Evolutionary conservation across 305 asterid species (phyloP), one percentile per base, ranked within the genome.

Genomic region (Fraxinus greggii): DNA sequence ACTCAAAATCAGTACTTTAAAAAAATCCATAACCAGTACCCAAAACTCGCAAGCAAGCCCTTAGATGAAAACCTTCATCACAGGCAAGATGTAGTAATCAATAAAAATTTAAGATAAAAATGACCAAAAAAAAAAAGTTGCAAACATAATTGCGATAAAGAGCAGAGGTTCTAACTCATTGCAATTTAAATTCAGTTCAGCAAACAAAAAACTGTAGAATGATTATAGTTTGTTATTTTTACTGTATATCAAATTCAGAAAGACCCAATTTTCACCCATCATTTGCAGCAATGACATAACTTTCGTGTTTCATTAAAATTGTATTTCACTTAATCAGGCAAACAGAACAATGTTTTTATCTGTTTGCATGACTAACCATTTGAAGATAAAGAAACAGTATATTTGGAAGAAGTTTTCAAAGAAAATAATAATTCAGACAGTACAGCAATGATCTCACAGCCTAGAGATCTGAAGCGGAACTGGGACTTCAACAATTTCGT

Each of bases 391-490:
- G 19, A 28, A 29, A 29, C 15, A 28, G 38, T 29, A 26, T 67
- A 65, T 65, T 28, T 24, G 17, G 35, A 65, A 24, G 8, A 12
- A 28, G 0, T 28, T 69, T 29, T 75, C 35, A 3, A 63, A 63
- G 72, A 63, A 63, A 35, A 75, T 12, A 54, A n/a, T 54, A 63
- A 63, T 23, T 8, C 72, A 23, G 32, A 26, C 32, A 24, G 17
- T 8, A 23, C 12, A 24, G 32, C 75, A 29, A 15, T 69, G 75
- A 69, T 69, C 33, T 90, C 88, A 92, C 87, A 93, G 85, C 79
- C 99, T 92, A 67, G 99, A 94, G 77, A 96, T 93, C 86, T 89
- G 99, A 85, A 96, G 98, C 59, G 99, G 97, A 82, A 90, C 86
- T 10, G 87, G 86, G 13, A 88, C 86, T 83, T 94, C 97, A 29